Evolutionary conservation across 2,329 filamentous ascomycete species (phyloP), one percentile per base, ranked within the genome.

Genomic region (Biscogniauxia marginata): DNA sequence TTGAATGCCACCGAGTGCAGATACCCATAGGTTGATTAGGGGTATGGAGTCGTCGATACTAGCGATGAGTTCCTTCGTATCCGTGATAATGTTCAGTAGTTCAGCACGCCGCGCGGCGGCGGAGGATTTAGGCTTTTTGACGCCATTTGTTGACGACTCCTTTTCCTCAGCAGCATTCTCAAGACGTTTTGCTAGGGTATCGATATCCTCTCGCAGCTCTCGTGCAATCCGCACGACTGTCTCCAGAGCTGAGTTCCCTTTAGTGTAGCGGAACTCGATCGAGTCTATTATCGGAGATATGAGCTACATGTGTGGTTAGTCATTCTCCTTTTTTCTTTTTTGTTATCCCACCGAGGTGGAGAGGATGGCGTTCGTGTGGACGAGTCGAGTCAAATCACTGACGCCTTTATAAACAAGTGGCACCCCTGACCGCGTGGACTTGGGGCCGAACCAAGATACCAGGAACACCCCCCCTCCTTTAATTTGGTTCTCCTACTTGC

Each of bases 21-120:
- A 95, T 62, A 99, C 96, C 54, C 95, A 95, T 23, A 99, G 80
- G 65, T 95, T 96, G 70, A 99, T 88, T 3, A 96, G 79, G 0
- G 93, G 93, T 9, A 98, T 91, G 11, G 93, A 90, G 71, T 95
- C 88, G 71, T 98, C 93, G 59, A 99, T 96, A 7, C 88, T 85
- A 9, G 78, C 75, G 1, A 98, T 80, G 2, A 99, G 75, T 11
- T 77, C 79, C 68, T 87, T 90, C 67, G 96, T 93, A 47, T 93
- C 89, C 9, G 76, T 70, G 52, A 93, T 84, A 61, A 98, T 89
- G 43, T 77, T 74, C 52, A 83, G 80, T 20, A 96, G 77, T 67
- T 93, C 87, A 1, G 77, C 73, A 54, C 87, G 82, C 57, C 83
- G 86, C 56, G 83, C 76, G 13, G 80, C 79, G 21, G 80, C 77